Evolutionary conservation across 2,329 filamentous ascomycete genomes (phyloP), one percentile per base, ranked within the genome.

Genomic region (Apiospora kogelbergensis): DNA sequence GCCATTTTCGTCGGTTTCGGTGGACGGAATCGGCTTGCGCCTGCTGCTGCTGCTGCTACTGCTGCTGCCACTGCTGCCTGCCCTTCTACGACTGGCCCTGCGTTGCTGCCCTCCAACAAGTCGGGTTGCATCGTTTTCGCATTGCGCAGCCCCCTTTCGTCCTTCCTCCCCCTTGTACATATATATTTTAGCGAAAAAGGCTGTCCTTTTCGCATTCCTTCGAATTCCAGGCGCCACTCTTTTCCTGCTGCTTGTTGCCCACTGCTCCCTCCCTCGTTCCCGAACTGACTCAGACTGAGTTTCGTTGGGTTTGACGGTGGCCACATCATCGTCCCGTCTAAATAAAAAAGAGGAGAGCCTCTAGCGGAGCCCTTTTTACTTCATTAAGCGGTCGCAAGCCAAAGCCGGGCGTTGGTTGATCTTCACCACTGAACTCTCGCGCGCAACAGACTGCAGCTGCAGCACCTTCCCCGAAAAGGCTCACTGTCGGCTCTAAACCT

Each of bases 231-330:
- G 65, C 64, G 53, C 68, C 66, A 67, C 68, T 60, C 66, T 68
- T 70, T 37, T 67, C 66, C 66, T 72, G 68, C 24, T 68, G 41
- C 13, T 22, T 22, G n/a, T 60, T 66, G n/a, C 48, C 57, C 67
- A 45, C 41, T 40, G 48, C 22, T 65, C 48, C 57, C 57, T 45
- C 65, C 57, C 44, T 65, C 57, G 46, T 45, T 69, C 71, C 66
- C 75, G 37, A 17, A 33, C 76, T 78, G 76, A 78, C 75, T 78
- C 76, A 76, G 74, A 76, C 73, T 74, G 72, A 73, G 76, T 78
- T 76, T 77, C 74, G 75, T 76, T 77, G 75, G 76, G 72, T 75
- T 74, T 76, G 76, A 75, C 74, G 70, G 76, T 74, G 73, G 76
- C 76, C 76, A 78, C 76, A 78, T 78, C 76, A 78, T 70, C 76